Percentiles rank a stretch among this genome's conserved stretches.
Conservation (phyloP, 768 basidiomycete genomes). For the Kwoniella mangroviensis region DNA sequence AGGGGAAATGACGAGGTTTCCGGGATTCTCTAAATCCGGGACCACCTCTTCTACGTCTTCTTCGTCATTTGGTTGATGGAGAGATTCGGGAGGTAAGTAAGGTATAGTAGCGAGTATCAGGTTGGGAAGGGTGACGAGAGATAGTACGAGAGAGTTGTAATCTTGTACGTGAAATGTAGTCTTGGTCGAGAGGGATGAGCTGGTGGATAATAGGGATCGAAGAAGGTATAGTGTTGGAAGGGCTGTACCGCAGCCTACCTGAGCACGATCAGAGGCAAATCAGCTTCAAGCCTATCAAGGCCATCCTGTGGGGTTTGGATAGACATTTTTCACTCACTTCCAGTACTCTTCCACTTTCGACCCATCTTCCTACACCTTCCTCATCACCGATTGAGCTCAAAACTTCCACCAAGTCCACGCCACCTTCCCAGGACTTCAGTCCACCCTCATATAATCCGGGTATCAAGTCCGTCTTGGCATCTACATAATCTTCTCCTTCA, state of each 20-base stretch:
- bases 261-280: neutral
- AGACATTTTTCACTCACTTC: conserved; percentile 65
- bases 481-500: conserved; percentile 67
- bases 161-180: conserved; percentile 82
- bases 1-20: conserved; percentile 71
- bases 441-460: conserved; percentile 95
- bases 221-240: conserved; percentile 80
- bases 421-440: conserved; percentile 97
- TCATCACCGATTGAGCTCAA: conserved; percentile 24
- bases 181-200: conserved; percentile 35
- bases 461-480: conserved; percentile 69
- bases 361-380: conserved; percentile 46
- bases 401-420: conserved; percentile 76
- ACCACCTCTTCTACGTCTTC: conserved; percentile 40
- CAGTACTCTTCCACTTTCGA: conserved; percentile 66
- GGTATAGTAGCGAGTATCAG: conserved; percentile 55
- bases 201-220: conserved; percentile 60
- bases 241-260: conserved; percentile 94
- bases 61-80: conserved; percentile 41
- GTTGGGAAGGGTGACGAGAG: conserved; percentile 63
- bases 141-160: conserved; percentile 81
- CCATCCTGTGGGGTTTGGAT: too few species aligned
- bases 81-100: conserved; percentile 30
- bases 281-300: neutral
- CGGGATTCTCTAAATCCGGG: conserved; percentile 59